Conservation (phyloP, 345 rosid genomes). For the Capsella bursapastoris region DNA sequence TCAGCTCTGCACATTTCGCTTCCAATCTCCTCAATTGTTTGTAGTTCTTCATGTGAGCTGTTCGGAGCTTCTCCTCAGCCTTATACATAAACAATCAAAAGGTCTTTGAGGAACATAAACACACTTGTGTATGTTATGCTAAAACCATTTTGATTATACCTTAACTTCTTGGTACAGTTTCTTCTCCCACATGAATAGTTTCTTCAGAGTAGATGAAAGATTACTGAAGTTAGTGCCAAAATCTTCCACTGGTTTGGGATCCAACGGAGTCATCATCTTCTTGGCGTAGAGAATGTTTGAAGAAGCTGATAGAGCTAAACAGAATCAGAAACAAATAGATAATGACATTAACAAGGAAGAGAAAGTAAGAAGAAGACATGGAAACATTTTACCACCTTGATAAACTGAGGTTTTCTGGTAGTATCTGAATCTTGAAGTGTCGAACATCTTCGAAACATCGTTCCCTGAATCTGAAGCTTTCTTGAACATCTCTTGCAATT, state of each 20-base stretch:
- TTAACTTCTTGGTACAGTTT: constrained; percentile 77
- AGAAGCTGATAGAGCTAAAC: constrained; percentile 37
- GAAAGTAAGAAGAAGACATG: background rate
- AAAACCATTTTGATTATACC: constrained; percentile 42
- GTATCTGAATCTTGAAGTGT: constrained; percentile 40
- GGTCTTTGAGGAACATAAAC: background rate
- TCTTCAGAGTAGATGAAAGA: constrained; percentile 59
- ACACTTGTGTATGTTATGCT: background rate
- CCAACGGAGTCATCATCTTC: constrained; percentile 27
- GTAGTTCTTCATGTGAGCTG: constrained; percentile 51
- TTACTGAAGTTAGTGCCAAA: constrained; percentile 44
- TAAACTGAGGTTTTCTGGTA: constrained; percentile 34
- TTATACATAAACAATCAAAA: constrained; percentile 28
- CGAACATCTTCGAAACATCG: constrained; percentile 43
- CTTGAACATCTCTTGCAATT: constrained; percentile 35
- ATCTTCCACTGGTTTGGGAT: constrained; percentile 43
- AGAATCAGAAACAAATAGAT: background rate
- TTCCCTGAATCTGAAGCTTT: constrained; percentile 45
- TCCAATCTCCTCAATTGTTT: constrained; percentile 54
- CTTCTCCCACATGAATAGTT: constrained; percentile 72
- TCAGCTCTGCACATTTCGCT: constrained; percentile 50
- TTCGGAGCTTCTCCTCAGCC: constrained; percentile 74
- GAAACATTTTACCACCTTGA: constrained; percentile 31
- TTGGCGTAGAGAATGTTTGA: constrained; percentile 48
- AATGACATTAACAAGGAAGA: background rate